phyloP scores from a whole-genome alignment of 2,329 filamentous ascomycete genomes.

The Coniochaeta ligniaria region DNA sequence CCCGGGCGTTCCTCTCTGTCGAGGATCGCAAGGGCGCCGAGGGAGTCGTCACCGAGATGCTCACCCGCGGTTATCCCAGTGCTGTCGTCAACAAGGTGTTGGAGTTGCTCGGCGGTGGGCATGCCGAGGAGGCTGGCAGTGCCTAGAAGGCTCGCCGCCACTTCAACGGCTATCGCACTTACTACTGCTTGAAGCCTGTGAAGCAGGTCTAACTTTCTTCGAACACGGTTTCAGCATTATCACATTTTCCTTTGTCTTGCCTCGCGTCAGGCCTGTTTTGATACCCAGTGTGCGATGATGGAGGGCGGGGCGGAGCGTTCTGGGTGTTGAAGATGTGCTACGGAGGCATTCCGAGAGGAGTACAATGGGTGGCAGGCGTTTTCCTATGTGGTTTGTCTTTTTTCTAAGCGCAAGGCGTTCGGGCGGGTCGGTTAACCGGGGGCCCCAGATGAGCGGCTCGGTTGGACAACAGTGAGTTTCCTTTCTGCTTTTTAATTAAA shows the following conservation, averaged over 20 bases:
- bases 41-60: conserved; percentile 79
- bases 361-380: neutral
- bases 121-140: conserved; percentile 29
- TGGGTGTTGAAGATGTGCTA: conserved; percentile 2
- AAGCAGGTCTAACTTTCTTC: neutral
- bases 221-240: neutral
- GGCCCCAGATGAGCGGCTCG: neutral
- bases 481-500: neutral
- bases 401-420: neutral
- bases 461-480: neutral
- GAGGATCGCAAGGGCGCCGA: conserved; percentile 74
- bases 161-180: conserved; percentile 5
- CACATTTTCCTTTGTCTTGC: conserved; percentile 10
- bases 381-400: neutral
- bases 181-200: conserved; percentile 9
- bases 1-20: conserved; percentile 78
- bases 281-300: neutral
- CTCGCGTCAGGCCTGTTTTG: conserved; percentile 6
- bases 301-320: neutral
- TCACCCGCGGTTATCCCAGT: conserved; percentile 80
- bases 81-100: conserved; percentile 92
- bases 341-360: neutral
- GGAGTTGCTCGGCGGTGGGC: conserved; percentile 63
- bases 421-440: neutral
- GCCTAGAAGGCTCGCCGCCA: conserved; percentile 23